A percentile compares a stretch with the other conserved stretches of the same genome.
Conservation (phyloP, 2,329 filamentous ascomycete genomes). For the Ambrosiella cleistominuta region DNA sequence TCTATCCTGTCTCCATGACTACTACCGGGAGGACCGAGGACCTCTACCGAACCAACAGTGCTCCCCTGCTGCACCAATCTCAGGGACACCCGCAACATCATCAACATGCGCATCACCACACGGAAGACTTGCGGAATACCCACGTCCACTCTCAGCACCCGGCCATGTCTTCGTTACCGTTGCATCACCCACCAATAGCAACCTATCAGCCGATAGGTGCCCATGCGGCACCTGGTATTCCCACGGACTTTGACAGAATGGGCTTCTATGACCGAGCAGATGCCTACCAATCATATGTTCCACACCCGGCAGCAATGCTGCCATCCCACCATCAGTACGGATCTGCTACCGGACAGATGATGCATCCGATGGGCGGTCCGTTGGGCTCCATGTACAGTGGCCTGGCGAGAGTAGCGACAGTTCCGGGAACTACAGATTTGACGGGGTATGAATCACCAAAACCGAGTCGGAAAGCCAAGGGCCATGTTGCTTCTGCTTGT, state of each 20-base stretch:
- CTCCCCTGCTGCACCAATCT: constrained; percentile 17
- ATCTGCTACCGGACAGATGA: constrained; percentile 12
- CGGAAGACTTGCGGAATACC: constrained; percentile 20
- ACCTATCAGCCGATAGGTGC: not conserved
- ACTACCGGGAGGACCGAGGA: constrained; percentile 2
- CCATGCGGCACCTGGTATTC: not conserved
- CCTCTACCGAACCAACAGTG: constrained; percentile 13
- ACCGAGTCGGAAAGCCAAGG: constrained; percentile 51
- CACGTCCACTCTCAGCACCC: constrained; percentile 13
- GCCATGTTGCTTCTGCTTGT: constrained; percentile 70
- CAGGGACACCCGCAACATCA: constrained; percentile 1
- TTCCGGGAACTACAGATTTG: constrained; percentile 22
- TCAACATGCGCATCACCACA: constrained; percentile 14
- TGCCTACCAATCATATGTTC: constrained; percentile 15
- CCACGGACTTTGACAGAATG: constrained; percentile 20
- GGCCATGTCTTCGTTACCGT: constrained; percentile 4
- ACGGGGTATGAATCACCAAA: constrained; percentile 36
- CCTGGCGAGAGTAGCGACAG: constrained; percentile 1
- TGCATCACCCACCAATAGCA: constrained; percentile 6
- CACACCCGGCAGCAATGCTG: constrained; percentile 8
- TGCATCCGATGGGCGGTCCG: constrained; percentile 19
- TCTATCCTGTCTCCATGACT: constrained; percentile 3
- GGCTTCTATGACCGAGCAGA: constrained; percentile 25
- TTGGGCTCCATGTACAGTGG: constrained; percentile 13
- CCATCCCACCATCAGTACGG: constrained; percentile 10